A percentile compares a stretch with the other conserved stretches of the same genome.
Evolutionary conservation across 179 eudicot species (phyloP).

Genomic region (Silene vulgaris): DNA sequence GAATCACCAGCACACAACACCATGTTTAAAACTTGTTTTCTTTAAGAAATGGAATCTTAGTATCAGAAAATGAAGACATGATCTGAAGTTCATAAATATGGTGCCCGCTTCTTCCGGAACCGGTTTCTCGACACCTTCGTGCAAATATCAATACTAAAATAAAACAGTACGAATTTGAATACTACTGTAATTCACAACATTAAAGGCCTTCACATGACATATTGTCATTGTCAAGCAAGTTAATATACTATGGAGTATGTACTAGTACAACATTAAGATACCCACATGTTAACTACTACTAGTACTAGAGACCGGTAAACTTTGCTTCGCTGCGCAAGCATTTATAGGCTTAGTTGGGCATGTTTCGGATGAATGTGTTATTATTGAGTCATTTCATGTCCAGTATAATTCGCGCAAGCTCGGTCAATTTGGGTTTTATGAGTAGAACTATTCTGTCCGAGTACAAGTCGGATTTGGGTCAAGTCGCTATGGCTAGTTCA

Average conservation of each 20-base stretch:
- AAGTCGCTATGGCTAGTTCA: too few relatives aligned
- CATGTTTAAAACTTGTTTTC: too few relatives aligned
- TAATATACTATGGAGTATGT: too few relatives aligned
- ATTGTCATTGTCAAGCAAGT: conserved; percentile 5
- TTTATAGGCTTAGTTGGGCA: too few relatives aligned
- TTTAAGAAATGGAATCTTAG: not conserved
- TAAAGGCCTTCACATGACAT: conserved; percentile 25
- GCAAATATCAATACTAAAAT: not conserved
- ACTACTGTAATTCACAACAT: not conserved
- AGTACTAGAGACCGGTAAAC: not conserved
- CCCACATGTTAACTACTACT: conserved; percentile 28
- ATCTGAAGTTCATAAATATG: not conserved
- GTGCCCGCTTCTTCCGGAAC: conserved; percentile 13
- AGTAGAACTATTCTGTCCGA: too few relatives aligned
- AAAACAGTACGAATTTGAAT: conserved; percentile 3
- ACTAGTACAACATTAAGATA: not conserved
- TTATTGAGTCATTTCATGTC: too few relatives aligned
- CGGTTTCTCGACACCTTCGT: conserved; percentile 23
- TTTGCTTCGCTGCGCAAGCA: not conserved
- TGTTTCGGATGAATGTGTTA: too few relatives aligned
- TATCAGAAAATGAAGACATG: not conserved
- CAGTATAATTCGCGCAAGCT: too few relatives aligned
- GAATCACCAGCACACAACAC: too few relatives aligned
- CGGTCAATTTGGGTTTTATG: too few relatives aligned
- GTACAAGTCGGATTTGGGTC: too few relatives aligned